Evolutionary conservation across 495 filamentous ascomycete species (phyloP), one percentile per base, ranked within the genome.

Genomic region (Penicillium chermesinum): DNA sequence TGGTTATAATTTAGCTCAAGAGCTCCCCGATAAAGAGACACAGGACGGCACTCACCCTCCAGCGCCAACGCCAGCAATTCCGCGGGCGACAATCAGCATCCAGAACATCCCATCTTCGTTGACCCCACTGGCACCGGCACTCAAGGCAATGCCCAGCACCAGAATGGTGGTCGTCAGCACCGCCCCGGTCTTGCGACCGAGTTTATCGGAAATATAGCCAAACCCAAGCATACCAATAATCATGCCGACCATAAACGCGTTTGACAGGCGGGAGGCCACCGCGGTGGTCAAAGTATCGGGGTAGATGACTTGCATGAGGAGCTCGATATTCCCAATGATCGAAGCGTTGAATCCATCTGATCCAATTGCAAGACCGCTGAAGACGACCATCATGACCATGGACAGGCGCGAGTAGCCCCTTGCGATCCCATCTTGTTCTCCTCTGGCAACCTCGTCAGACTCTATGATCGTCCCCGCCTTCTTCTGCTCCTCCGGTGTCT

Each of bases 211-310:
- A 27, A 65, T 48, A 37, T 63, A 64, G 14, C 67, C 67, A 50
- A 71, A 72, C 5, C 49, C 57, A 17, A 72, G 56, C 66, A 71
- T 71, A 18, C 67, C 65, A 34, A 69, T 57, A 35, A 72, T 64
- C 54, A 61, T 61, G 13, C 61, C 57, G 4, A 64, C 52, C 55
- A 64, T 58, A 39, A 64, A 61, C 5, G 61, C 58, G 34, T 59
- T 64, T 6, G 61, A 61, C 8, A 64, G 32, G 1, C 58, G 48
- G 25, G 54, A 33, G 8, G 54, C 49, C 4, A 62, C 55, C 3
- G 49, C 47, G 1, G 53, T 59, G 5, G 62, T 62, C 16, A 59
- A 42, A 1, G 55, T 43, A 12, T 58, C 40, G 2, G 62, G 55
- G 32, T 62, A 62, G 14, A 64, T 64, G 18, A 63, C 57, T 13